Conservation (phyloP, 2,329 filamentous ascomycete species). For the Blastomyces percursus region DNA sequence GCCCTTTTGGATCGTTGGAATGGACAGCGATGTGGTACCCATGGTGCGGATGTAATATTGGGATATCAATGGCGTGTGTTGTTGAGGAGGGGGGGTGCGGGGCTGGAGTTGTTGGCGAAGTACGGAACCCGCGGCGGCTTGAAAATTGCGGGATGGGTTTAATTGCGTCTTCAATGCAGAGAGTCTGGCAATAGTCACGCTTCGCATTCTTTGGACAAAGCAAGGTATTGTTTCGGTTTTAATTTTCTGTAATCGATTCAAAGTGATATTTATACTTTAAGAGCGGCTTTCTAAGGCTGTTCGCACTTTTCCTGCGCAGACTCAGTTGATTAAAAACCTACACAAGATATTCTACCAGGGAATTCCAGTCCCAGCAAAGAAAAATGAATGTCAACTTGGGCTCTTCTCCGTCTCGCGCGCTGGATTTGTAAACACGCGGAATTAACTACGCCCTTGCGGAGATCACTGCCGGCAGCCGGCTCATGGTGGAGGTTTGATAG, state of each 20-base stretch:
- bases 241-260: background rate
- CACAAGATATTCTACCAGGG: background rate
- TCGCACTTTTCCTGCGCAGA: background rate
- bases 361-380: too few species aligned
- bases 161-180: background rate
- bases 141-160: background rate
- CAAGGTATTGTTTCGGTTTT: background rate
- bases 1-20: constrained; percentile 61
- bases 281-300: background rate
- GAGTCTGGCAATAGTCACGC: background rate
- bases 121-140: background rate
- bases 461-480: too few species aligned
- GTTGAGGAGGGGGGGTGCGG: constrained; percentile 1
- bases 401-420: too few species aligned
- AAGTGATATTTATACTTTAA: background rate
- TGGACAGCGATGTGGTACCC: constrained; percentile 32
- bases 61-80: background rate
- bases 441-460: too few species aligned
- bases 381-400: too few species aligned
- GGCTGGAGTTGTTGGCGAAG: background rate
- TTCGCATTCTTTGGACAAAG: background rate
- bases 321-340: background rate
- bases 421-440: too few species aligned
- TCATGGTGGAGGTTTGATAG: background rate
- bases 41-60: constrained; percentile 15